Percentiles rank a stretch among this genome's conserved stretches.
Evolutionary conservation across 2,329 filamentous ascomycete species (phyloP).

Genomic region (Thermoascus crustaceus): DNA sequence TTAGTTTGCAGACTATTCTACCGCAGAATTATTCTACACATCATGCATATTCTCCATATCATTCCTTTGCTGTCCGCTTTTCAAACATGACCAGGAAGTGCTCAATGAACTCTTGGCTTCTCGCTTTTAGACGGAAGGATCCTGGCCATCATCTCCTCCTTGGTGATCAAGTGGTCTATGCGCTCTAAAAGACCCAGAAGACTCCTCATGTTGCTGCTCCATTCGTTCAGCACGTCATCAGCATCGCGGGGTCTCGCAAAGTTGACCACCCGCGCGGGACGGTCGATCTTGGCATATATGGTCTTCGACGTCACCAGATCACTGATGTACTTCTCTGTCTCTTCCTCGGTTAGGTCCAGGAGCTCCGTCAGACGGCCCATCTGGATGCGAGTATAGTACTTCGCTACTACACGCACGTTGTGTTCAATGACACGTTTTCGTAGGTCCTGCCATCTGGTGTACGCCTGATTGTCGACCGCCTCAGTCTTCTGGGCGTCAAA

Average conservation of each 20-base stretch:
- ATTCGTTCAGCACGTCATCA: constrained; percentile 95
- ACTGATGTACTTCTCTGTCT: constrained; percentile 98
- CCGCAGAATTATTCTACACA: constrained; percentile 25
- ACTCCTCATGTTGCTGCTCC: constrained; percentile 97
- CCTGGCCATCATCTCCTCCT: constrained; percentile 99
- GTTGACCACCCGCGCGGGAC: constrained; percentile 81
- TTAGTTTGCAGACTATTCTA: constrained; percentile 13
- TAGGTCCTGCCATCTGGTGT: constrained; percentile 84
- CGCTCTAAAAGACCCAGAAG: constrained; percentile 75
- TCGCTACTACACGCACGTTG: constrained; percentile 93
- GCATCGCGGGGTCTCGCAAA: constrained; percentile 93
- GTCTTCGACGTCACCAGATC: constrained; percentile 96
- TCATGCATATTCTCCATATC: constrained; percentile 6
- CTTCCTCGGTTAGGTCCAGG: constrained; percentile 83
- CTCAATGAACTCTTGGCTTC: constrained; percentile 31
- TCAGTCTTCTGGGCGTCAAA: constrained; percentile 60
- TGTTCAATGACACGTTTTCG: constrained; percentile 99
- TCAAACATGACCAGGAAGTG: no score
- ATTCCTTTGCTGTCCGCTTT: no score
- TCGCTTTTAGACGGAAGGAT: constrained; percentile 59
- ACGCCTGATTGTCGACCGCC: constrained; percentile 69
- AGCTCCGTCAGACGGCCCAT: constrained; percentile 85
- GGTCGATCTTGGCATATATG: constrained; percentile 94
- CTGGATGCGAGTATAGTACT: constrained; percentile 97
- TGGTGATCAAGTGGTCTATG: constrained; percentile 96